Evolutionary conservation across 768 basidiomycete species (phyloP).

Genomic region (Mrakia hoshinonis): DNA sequence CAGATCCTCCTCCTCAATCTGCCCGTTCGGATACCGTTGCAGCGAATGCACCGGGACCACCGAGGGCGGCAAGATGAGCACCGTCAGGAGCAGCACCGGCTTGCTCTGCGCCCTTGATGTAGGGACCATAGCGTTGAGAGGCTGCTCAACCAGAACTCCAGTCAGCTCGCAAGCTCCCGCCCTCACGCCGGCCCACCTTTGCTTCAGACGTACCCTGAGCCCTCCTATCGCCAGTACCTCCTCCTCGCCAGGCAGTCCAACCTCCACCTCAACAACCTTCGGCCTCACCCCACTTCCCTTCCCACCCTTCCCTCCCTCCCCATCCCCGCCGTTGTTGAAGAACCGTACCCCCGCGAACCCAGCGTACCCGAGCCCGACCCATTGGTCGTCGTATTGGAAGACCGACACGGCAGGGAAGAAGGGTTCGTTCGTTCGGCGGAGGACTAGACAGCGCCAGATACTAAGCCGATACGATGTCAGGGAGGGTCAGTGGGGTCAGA

Average conservation of each 20-base stretch:
- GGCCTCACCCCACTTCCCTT: background rate
- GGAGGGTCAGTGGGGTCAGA: background rate
- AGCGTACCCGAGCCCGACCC: background rate
- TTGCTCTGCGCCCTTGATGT: no score
- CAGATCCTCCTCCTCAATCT: background rate
- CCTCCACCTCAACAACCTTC: background rate
- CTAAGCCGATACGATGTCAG: background rate
- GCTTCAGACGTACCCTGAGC: no score
- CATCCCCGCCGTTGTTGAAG: background rate
- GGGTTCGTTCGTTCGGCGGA: background rate
- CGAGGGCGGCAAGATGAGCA: no score
- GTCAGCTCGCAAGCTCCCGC: background rate
- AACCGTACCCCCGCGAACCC: background rate
- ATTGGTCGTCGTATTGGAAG: background rate
- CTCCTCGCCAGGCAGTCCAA: no score
- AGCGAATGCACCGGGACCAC: no score
- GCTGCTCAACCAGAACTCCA: no score
- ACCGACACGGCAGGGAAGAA: background rate
- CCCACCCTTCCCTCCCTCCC: background rate
- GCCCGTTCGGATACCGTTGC: no score
- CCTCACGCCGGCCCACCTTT: background rate
- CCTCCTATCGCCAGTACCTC: background rate
- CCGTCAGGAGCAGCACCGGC: no score
- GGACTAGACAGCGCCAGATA: background rate
- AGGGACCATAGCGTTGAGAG: no score